phyloP scores from a whole-genome alignment of 2,329 filamentous ascomycete genomes.

The Canariomyces notabilis region DNA sequence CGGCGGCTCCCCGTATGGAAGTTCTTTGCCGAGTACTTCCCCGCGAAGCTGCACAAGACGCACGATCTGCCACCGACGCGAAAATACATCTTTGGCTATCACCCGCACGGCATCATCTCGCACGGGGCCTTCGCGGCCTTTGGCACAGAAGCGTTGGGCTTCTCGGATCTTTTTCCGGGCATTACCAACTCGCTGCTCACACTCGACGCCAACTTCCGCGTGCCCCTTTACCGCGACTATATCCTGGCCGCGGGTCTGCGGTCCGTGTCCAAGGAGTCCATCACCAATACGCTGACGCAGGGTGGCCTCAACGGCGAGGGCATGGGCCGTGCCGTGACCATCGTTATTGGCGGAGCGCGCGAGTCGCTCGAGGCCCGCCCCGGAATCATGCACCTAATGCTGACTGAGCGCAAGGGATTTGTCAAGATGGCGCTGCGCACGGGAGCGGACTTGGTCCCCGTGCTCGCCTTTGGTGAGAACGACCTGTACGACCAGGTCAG shows the following conservation, averaged over 20 bases:
- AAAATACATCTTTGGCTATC: constrained; percentile 96
- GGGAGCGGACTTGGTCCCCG: constrained; percentile 90
- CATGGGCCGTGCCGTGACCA: constrained; percentile 93
- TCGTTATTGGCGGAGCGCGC: constrained; percentile 86
- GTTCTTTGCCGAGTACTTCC: constrained; percentile 89
- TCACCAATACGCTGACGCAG: constrained; percentile 77
- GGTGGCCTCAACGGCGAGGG: constrained; percentile 74
- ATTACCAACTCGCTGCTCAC: constrained; percentile 93
- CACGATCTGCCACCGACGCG: constrained; percentile 70
- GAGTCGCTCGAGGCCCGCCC: constrained; percentile 89
- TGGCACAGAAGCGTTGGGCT: constrained; percentile 82
- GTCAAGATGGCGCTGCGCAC: constrained; percentile 87
- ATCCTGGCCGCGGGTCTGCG: constrained; percentile 81
- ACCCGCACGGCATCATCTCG: constrained; percentile 95
- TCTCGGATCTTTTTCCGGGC: constrained; percentile 81
- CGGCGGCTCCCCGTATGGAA: constrained; percentile 75
- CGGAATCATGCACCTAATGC: constrained; percentile 67
- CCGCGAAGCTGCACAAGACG: constrained; percentile 80
- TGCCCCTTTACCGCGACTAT: constrained; percentile 92
- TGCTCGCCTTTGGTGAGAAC: constrained; percentile 91
- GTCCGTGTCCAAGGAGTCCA: constrained; percentile 86
- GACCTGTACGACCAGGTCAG: constrained; percentile 89
- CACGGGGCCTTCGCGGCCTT: constrained; percentile 94
- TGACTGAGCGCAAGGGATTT: constrained; percentile 84
- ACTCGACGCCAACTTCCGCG: constrained; percentile 90